Conservation (phyloP, 225 moss, liverwort and hornwort genomes). For the Ulota crispa region DNA sequence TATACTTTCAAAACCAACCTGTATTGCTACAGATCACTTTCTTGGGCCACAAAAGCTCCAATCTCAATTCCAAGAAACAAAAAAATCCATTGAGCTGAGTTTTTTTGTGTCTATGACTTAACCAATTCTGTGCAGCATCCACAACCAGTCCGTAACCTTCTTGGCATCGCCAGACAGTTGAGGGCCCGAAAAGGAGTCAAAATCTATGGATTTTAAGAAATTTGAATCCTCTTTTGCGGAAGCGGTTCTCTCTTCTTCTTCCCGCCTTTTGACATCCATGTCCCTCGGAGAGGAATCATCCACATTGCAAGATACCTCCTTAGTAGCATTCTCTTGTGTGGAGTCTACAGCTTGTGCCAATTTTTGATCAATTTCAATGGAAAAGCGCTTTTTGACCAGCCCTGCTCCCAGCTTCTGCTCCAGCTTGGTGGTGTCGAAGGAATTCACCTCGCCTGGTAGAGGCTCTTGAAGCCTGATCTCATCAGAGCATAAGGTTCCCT, state of each 20-base stretch:
- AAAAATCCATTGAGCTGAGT: neutral
- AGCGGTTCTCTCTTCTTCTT: neutral
- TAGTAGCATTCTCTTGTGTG: slow-evolving; percentile 3
- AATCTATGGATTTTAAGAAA: slow-evolving; percentile 35
- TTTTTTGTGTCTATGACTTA: neutral
- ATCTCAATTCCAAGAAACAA: neutral
- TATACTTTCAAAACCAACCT: neutral
- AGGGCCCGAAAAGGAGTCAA: slow-evolving; percentile 51
- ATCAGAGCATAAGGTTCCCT: slow-evolving; percentile 21
- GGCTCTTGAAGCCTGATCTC: slow-evolving; percentile 42
- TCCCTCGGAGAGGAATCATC: slow-evolving; percentile 24
- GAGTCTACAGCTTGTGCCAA: neutral
- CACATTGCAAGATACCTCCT: slow-evolving; percentile 8
- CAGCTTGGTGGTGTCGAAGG: slow-evolving; percentile 32
- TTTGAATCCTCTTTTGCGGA: slow-evolving; percentile 13
- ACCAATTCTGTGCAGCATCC: slow-evolving; percentile 90
- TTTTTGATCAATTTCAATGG: slow-evolving; percentile 9
- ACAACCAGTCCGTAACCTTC: slow-evolving; percentile 74
- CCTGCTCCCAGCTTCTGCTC: slow-evolving; percentile 43
- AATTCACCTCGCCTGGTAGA: slow-evolving; percentile 54
- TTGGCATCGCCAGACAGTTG: slow-evolving; percentile 45
- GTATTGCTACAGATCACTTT: neutral
- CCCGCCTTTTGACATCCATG: slow-evolving; percentile 31
- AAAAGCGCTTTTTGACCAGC: slow-evolving; percentile 11
- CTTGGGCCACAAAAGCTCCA: neutral